Evolutionary conservation across 2,329 filamentous ascomycete genomes (phyloP).

Genomic region (Diaporthe batatas): DNA sequence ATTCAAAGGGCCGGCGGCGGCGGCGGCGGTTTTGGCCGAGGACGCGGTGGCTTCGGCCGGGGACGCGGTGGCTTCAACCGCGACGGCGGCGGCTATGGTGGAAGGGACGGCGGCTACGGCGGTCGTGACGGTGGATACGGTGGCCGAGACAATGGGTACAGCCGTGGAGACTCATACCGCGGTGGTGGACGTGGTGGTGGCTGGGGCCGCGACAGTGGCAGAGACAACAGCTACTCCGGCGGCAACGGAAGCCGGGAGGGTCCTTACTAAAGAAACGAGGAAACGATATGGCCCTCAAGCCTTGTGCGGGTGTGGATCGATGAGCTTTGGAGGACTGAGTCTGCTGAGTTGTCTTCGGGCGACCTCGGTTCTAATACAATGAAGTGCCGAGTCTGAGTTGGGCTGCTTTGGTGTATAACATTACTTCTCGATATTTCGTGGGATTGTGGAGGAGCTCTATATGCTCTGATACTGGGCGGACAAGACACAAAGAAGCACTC

Average conservation of each 20-base stretch:
- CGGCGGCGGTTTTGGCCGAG: constrained; percentile 12
- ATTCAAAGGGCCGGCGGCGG: constrained; percentile 18
- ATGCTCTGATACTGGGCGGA: neutral
- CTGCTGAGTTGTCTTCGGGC: neutral
- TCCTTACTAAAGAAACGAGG: constrained; percentile 1
- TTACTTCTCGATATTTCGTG: neutral
- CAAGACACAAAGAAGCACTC: neutral
- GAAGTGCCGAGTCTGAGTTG: neutral
- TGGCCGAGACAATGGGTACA: constrained; percentile 10
- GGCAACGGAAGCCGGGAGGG: constrained; percentile 32
- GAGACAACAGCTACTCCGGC: constrained; percentile 26
- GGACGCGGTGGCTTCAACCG: constrained; percentile 15
- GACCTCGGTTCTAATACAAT: constrained; percentile 16
- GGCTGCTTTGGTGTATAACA: constrained; percentile 9
- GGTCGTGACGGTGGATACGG: constrained; percentile 4
- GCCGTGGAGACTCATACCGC: constrained; percentile 34
- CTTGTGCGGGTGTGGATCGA: neutral
- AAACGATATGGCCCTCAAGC: neutral
- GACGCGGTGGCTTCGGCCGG: neutral
- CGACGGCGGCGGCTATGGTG: constrained; percentile 6
- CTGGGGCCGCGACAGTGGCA: constrained; percentile 26
- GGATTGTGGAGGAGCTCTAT: neutral
- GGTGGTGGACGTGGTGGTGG: constrained; percentile 35
- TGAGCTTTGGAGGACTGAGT: neutral
- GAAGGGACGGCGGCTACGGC: constrained; percentile 11